Evolutionary conservation across 345 rosid genomes (phyloP).

Genomic region (Camelina sativa): DNA sequence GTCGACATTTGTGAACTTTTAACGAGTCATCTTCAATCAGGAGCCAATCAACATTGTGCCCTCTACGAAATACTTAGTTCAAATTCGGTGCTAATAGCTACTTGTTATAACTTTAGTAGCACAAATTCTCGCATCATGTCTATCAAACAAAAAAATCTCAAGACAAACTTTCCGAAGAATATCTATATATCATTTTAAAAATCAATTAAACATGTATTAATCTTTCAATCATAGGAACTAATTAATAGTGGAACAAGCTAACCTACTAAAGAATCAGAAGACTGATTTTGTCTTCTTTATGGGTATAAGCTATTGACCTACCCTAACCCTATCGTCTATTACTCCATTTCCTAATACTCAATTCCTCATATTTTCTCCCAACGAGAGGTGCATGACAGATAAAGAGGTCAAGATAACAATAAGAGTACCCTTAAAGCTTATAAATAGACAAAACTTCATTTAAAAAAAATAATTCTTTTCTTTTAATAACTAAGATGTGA

Average conservation of each 20-base stretch:
- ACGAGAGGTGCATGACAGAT: background rate
- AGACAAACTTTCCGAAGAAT: conserved; percentile 31
- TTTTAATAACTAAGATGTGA: background rate
- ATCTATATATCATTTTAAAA: conserved; percentile 4
- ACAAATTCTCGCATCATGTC: conserved; percentile 30
- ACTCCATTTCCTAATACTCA: background rate
- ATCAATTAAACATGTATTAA: conserved; percentile 19
- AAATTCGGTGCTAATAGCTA: conserved; percentile 33
- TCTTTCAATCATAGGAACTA: conserved; percentile 10
- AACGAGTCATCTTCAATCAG: conserved; percentile 37
- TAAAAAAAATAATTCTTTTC: background rate
- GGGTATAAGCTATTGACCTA: background rate
- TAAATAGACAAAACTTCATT: background rate
- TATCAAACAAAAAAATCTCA: conserved; percentile 27
- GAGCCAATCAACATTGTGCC: conserved; percentile 34
- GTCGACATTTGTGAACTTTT: conserved; percentile 6
- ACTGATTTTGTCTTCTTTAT: conserved; percentile 22
- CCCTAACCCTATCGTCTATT: conserved; percentile 4
- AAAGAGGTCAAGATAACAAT: no score
- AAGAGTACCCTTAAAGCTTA: background rate
- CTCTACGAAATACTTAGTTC: conserved; percentile 28
- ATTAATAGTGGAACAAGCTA: conserved; percentile 18
- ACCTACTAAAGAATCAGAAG: conserved; percentile 27
- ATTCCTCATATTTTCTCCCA: background rate
- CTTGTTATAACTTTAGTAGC: conserved; percentile 23